Percentiles rank a stretch among this genome's conserved stretches.
Evolutionary conservation across 164 flowering plant genomes (phyloP).

Genomic region (Nymphaea colorata): DNA sequence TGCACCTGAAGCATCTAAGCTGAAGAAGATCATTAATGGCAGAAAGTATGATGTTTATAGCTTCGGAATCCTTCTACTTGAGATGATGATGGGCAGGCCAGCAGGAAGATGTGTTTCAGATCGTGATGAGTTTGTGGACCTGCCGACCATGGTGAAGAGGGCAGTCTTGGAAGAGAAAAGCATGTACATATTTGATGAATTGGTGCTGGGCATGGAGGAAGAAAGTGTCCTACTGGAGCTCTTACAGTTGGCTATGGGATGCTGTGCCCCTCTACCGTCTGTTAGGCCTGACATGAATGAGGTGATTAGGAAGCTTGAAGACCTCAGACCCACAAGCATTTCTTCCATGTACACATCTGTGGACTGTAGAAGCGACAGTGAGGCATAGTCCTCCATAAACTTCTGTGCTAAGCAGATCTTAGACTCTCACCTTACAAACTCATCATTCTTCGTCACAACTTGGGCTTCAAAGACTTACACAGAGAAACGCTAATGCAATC

Average conservation of each 20-base stretch:
- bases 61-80: neutral
- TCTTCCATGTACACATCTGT: neutral
- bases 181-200: neutral
- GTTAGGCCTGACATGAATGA: neutral
- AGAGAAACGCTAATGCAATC: neutral
- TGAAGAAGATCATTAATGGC: neutral
- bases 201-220: neutral
- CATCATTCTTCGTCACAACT: neutral
- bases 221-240: neutral
- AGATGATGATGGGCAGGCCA: neutral
- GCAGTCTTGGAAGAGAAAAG: neutral
- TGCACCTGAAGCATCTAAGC: neutral
- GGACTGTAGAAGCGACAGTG: neutral
- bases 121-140: neutral
- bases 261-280: neutral
- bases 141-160: neutral
- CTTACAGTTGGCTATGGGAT: neutral
- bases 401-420: neutral
- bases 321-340: neutral
- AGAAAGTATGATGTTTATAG: neutral
- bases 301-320: neutral
- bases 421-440: neutral
- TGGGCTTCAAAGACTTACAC: neutral
- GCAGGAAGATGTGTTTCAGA: neutral
- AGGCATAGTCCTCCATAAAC: neutral